These are phyloP conservation scores for Adiantum capillusveneris DNA, from an alignment of 75 land plant genomes.

Conservation along the genomic window DNA sequence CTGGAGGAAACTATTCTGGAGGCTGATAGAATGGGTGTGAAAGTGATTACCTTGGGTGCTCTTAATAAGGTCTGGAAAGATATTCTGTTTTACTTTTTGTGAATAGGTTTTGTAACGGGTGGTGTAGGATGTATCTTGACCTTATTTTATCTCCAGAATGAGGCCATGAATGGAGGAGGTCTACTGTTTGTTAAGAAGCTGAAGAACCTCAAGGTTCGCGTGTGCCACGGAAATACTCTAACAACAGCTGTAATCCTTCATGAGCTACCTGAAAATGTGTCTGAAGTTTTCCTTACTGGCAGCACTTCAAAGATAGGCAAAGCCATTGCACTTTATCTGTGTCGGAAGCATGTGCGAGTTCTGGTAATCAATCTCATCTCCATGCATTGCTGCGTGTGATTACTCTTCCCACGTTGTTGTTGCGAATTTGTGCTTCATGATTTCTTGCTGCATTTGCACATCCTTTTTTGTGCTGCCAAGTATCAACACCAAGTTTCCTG, in stretches of 20 bases:
- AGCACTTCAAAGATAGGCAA: conserved; percentile 42
- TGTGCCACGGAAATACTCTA: conserved; percentile 40
- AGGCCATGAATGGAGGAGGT: conserved; percentile 42
- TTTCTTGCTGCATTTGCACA: no score
- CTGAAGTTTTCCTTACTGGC: conserved; percentile 31
- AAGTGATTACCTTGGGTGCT: conserved; percentile 35
- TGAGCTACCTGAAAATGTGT: conserved; percentile 14
- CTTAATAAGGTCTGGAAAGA: conserved; percentile 24
- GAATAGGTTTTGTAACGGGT: no score
- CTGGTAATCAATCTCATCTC: conserved; percentile 18
- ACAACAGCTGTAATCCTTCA: conserved; percentile 34
- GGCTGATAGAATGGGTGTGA: conserved; percentile 28
- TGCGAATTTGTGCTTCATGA: no score
- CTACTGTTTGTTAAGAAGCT: conserved; percentile 30
- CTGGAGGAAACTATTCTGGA: conserved; percentile 35
- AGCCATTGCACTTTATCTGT: conserved; percentile 38
- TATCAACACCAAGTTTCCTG: no score
- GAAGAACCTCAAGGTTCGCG: conserved; percentile 22
- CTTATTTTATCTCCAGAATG: conserved; percentile 30
- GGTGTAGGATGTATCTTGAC: no score
- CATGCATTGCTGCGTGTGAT: background rate
- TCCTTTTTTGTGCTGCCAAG: no score
- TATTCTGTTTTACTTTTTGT: background rate
- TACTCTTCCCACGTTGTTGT: no score
- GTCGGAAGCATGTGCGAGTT: conserved; percentile 28